Conservation (phyloP, 2,329 filamentous ascomycete species). For the Alternaria conjuncta region DNA sequence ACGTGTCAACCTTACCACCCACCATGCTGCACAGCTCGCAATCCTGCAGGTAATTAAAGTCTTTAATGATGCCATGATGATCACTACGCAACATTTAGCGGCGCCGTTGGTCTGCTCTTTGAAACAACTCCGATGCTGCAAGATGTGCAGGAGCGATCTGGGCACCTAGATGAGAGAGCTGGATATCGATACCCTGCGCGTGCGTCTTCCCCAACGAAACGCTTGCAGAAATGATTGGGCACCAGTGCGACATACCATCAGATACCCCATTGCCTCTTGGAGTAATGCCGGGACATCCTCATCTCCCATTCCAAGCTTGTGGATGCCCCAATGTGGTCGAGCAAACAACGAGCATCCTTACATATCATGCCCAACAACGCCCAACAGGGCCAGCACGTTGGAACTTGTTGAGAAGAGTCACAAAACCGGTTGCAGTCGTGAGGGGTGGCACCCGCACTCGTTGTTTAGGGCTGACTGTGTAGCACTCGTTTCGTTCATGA, state of each 20-base stretch:
- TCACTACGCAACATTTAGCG: neutral
- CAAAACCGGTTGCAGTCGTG: neutral
- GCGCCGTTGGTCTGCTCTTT: neutral
- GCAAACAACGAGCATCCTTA: neutral
- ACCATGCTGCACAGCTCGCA: neutral
- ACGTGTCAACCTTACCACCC: neutral
- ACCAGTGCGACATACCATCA: neutral
- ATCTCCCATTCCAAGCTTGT: neutral
- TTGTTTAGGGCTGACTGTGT: neutral
- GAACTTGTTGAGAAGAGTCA: neutral
- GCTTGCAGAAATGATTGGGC: neutral
- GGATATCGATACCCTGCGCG: neutral
- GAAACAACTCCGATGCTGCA: neutral
- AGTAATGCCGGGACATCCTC: neutral
- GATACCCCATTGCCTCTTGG: neutral
- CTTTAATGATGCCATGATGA: conserved; percentile 2
- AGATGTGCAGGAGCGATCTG: conserved; percentile 1
- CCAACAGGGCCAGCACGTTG: neutral
- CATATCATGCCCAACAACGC: neutral
- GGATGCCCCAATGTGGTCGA: neutral
- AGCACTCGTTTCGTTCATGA: neutral
- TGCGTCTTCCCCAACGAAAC: neutral
- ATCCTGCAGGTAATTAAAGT: neutral
- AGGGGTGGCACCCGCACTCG: neutral
- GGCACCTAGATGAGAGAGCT: neutral